Evolutionary conservation across 177 flowering plant genomes (phyloP), one percentile per base, ranked within the genome.

Genomic region (Vitis hybrid): DNA sequence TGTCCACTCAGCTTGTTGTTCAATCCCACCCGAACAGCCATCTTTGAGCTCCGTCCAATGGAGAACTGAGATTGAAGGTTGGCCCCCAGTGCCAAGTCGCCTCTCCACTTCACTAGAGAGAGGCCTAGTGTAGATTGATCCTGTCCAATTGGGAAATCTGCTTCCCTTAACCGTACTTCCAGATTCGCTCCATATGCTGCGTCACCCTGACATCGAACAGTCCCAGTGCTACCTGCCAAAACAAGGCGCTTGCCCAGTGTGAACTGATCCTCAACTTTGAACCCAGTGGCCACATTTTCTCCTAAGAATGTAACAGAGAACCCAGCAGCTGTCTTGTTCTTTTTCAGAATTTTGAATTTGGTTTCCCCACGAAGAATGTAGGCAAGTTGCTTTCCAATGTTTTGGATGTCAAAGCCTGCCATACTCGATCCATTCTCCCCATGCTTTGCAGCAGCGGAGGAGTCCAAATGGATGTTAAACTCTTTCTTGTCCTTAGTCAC

Each of bases 1-100:
- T 92, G 97, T 22, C 98, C 98, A 62, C 92, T 92, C 44, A 82
- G 71, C 86, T 92, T 93, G 81, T 92, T 90, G 82, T 93, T 93
- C 79, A 93, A 70, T 51, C 91, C 89, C 4, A 87, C 84, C 47
- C 92, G 92, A 20, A 88, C 86, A 15, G 92, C 86, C 78, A 90
- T 79, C 83, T 92, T 93, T 1, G 93, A 85, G 68, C 72, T 80
- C 33, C 95, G 84, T 6, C 98, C 92, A 57, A 89, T 33, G 2
- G 94, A 85, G 59, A 92, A 71, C 71, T 89, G 95, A 51, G 95
- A 87, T 83, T 88, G 89, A 58, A 91, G 69, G 73, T 90, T 92
- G 65, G 89, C 90, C 33, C 88, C 89, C 20, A 92, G 64, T 3
- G 91, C 91, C 71, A 87, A 70, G 73, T 90, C 98, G 9, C 97